Evolutionary conservation across 2,329 filamentous ascomycete genomes (phyloP).

Genomic region (Ophiosphaerella narmari): DNA sequence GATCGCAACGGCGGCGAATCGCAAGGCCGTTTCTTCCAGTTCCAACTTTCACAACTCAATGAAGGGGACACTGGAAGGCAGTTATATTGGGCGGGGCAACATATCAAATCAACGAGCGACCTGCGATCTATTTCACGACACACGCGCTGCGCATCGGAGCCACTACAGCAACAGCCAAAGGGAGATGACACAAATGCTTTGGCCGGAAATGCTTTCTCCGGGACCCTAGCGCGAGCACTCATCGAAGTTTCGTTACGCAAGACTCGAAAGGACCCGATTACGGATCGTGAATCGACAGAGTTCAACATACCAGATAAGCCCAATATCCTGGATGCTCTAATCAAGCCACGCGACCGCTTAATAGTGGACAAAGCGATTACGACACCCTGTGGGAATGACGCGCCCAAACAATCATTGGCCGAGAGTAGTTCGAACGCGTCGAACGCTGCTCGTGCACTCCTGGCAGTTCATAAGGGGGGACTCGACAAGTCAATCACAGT

Average conservation of each 20-base stretch:
- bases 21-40: constrained; percentile 36
- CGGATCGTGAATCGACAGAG: too few species aligned
- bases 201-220: constrained; percentile 43
- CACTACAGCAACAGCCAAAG: constrained; percentile 23
- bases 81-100: constrained; percentile 6
- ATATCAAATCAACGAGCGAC: constrained; percentile 4
- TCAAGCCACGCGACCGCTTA: too few species aligned
- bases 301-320: too few species aligned
- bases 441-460: too few species aligned
- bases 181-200: constrained; percentile 28
- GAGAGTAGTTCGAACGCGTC: too few species aligned
- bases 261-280: neutral
- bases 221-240: constrained; percentile 7
- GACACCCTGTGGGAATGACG: neutral
- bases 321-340: too few species aligned
- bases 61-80: constrained; percentile 11
- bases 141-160: constrained; percentile 6
- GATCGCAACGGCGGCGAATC: constrained; percentile 16
- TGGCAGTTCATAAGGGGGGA: too few species aligned
- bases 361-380: neutral
- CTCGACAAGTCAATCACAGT: too few species aligned
- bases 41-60: constrained; percentile 34
- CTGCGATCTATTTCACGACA: constrained; percentile 1
- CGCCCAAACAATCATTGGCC: too few species aligned
- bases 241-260: neutral